Percentiles rank a stretch among this genome's conserved stretches.
These are phyloP conservation scores for Salvia rosmarinus DNA, from an alignment of 257 asterid species.

Conservation along the genomic window DNA sequence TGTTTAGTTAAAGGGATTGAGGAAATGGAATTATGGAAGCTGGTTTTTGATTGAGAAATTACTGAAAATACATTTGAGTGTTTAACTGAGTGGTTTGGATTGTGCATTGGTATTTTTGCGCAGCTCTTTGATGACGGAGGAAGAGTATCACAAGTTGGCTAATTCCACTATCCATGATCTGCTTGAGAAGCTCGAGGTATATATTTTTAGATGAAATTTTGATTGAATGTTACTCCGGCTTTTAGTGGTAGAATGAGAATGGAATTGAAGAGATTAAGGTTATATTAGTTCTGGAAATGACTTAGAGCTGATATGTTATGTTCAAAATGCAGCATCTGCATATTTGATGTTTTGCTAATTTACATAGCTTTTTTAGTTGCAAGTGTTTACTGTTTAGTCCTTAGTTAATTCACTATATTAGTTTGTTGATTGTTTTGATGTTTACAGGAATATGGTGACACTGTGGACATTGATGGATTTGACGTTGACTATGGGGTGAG, in stretches of 20 bases:
- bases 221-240: background rate
- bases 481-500: slow-evolving; percentile 93
- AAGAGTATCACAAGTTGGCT: slow-evolving; percentile 77
- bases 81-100: slow-evolving; percentile 9
- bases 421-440: slow-evolving; percentile 11
- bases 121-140: slow-evolving; percentile 79
- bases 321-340: background rate
- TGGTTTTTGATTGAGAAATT: slow-evolving; percentile 4
- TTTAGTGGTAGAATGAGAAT: background rate
- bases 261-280: background rate
- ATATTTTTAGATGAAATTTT: background rate
- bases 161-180: slow-evolving; percentile 78
- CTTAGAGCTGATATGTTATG: background rate
- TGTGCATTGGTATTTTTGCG: slow-evolving; percentile 30
- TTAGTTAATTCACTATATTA: background rate
- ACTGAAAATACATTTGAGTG: background rate
- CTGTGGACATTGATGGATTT: slow-evolving; percentile 75
- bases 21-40: background rate
- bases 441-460: slow-evolving; percentile 80
- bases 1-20: background rate
- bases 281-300: background rate
- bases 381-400: background rate
- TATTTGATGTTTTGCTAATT: slow-evolving; percentile 6
- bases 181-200: slow-evolving; percentile 83
- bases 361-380: background rate